Conservation (phyloP, 257 asterid genomes). For the Solanum megistacrolobum region DNA sequence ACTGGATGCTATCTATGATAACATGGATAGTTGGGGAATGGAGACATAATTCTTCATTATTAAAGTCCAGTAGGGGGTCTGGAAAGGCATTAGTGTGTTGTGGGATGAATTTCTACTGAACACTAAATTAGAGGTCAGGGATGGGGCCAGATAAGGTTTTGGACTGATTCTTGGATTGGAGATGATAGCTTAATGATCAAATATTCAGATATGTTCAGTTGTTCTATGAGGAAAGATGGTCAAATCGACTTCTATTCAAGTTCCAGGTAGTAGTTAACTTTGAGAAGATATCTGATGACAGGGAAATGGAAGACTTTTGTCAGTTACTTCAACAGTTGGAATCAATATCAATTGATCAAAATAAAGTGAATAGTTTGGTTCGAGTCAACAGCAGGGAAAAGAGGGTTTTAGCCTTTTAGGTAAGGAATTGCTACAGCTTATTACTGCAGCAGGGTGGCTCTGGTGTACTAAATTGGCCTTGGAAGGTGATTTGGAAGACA, state of each 20-base stretch:
- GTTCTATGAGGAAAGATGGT: neutral
- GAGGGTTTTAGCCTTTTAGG: neutral
- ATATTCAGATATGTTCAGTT: neutral
- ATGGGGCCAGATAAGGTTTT: neutral
- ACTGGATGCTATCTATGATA: neutral
- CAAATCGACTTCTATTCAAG: neutral
- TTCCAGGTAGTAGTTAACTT: neutral
- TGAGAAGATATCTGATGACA: neutral
- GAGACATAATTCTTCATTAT: neutral
- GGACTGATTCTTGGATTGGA: neutral
- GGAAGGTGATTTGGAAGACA: neutral
- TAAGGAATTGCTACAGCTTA: neutral
- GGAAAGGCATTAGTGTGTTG: neutral
- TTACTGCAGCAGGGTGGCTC: neutral
- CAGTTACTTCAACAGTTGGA: neutral
- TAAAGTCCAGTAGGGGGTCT: neutral
- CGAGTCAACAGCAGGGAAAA: neutral
- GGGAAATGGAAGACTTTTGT: neutral
- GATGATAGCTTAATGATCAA: neutral
- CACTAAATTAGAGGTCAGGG: neutral
- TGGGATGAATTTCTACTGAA: neutral
- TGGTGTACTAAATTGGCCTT: neutral
- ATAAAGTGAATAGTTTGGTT: neutral
- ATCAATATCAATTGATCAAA: neutral
- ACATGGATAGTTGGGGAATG: neutral